Base-by-base conservation (phyloP, 306 rosid species). In the Nissolia schottii region DNA sequence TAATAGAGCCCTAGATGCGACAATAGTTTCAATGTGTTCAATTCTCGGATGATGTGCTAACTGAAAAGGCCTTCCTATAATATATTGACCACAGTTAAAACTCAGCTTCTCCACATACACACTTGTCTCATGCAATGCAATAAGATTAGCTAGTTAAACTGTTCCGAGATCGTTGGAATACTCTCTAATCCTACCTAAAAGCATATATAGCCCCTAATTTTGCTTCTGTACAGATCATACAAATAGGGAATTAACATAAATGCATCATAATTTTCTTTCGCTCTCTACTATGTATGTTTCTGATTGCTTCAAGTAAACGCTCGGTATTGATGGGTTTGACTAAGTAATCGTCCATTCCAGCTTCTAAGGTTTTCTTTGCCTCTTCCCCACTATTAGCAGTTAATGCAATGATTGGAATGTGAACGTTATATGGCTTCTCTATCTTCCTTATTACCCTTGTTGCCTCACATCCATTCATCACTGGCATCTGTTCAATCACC, bases 381-480 rank as follows among this genome's bases (percentile, higher is more conserved):
- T 82, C 84, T 35, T 71, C 83, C 10, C 79, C 72, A 3, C 84
- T 18, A 55, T 89, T 87, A 69, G 86, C 91, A 4, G 89, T 87
- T 59, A 92, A 77, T 38, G 92, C 92, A 38, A 89, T 80, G 62
- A 92, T 89, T 3, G 96, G 96, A 29, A 86, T 78, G 60, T 12
- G 84, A 56, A 81, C 76, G 32, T 80, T 61, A 20, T 68, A 74
- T 8, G 34, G 2, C 71, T 74, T 77, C 77, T 92, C 96, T 63
- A 65, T 57, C 80, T 73, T 77, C 74, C 93, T 87, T 78, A 89
- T 92, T 67, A 41, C 43, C 53, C 59, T 71, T 4, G 92, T 78
- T 63, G 92, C 89, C 76, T 89, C 87, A 59, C 20, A 87, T 4
- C 94, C 96, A 63, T 80, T 13, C 90, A 92, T 83, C 34, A 76